Base-by-base conservation (phyloP, 495 filamentous ascomycete genomes). In the Parmelia sp. region DNA sequence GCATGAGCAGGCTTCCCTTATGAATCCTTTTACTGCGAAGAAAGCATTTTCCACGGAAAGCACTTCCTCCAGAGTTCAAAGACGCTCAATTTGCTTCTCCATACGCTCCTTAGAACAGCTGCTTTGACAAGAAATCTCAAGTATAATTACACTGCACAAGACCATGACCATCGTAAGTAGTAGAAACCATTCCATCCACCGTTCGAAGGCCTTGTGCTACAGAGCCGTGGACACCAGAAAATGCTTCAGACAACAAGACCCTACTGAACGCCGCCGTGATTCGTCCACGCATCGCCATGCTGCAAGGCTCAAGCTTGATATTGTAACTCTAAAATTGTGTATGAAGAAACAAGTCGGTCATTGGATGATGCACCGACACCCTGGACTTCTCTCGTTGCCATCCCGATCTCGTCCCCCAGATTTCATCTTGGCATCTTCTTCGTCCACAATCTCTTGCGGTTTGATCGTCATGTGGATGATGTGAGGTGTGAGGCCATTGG, bases 401-500 rank as follows among this genome's bases (percentile, higher is more conserved):
- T 84, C 82, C 53, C 85, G 77, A 40, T 87, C 85, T 49, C 86
- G 78, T 36, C 73, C 74, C 31, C 81, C 81, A 47, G 82, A 76
- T 76, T 95, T 96, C 40, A 82, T 86, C 73, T 92, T 92, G 42
- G 84, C 84, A 65, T 96, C 92, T 72, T 92, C 91, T 71, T 96
- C 92, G 65, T 96, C 91, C 63, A 92, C 82, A 64, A 94, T 79
- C 66, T 96, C 92, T 74, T 91, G 88, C 3, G 92, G 92, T 69
- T 89, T 88, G 62, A 96, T 83, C 27, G 90, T 94, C 92, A 96
- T 96, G 76, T 96, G 92, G 19, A 96, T 86, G 59, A 96, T 90
- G 69, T 95, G 95, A 10, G 80, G 79, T 31, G 88, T 79, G 57
- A 76, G 69, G 36, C 87, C 88, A 33, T 79, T 74, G 65, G 81